A percentile compares a stretch with the other conserved stretches of the same genome.
Conservation (phyloP, 805 yeast species). For the Cyberlindnera samutprakarnensis region DNA sequence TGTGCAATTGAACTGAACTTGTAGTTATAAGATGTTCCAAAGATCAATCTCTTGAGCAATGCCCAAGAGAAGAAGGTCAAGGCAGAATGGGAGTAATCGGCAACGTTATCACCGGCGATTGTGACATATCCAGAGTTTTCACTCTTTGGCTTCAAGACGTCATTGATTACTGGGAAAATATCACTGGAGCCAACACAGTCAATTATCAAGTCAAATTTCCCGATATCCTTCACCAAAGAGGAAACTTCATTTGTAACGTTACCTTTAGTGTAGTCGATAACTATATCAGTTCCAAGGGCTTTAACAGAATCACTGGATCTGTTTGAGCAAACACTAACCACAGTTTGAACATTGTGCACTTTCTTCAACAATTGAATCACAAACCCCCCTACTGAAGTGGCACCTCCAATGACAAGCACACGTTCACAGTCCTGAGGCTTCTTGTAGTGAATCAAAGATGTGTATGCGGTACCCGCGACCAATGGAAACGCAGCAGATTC, state of each 20-base stretch:
- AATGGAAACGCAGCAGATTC: constrained; percentile 62
- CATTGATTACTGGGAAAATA: constrained; percentile 34
- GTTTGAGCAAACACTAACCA: constrained; percentile 52
- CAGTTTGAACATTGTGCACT: constrained; percentile 35
- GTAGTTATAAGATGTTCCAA: constrained; percentile 23
- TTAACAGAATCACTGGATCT: constrained; percentile 37
- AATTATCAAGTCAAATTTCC: constrained; percentile 49
- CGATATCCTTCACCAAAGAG: constrained; percentile 18
- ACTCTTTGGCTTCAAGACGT: constrained; percentile 37
- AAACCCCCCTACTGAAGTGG: constrained; percentile 58
- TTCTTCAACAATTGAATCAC: constrained; percentile 50
- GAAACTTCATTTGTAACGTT: constrained; percentile 26
- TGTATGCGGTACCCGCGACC: constrained; percentile 56
- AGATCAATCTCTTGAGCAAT: constrained; percentile 8
- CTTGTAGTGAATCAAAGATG: constrained; percentile 26
- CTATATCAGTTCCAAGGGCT: constrained; percentile 49
- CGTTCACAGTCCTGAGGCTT: constrained; percentile 35
- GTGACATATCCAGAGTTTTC: constrained; percentile 45
- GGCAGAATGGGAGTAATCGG: constrained; percentile 18
- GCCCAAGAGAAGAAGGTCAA: constrained; percentile 6
- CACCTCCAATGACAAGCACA: constrained; percentile 65
- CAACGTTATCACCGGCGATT: constrained; percentile 48
- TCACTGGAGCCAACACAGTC: constrained; percentile 60
- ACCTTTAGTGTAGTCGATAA: constrained; percentile 49
- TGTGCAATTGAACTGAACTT: constrained; percentile 6